Evolutionary conservation across 2,329 filamentous ascomycete species (phyloP), one percentile per base, ranked within the genome.

Genomic region (Capronia epimyces): DNA sequence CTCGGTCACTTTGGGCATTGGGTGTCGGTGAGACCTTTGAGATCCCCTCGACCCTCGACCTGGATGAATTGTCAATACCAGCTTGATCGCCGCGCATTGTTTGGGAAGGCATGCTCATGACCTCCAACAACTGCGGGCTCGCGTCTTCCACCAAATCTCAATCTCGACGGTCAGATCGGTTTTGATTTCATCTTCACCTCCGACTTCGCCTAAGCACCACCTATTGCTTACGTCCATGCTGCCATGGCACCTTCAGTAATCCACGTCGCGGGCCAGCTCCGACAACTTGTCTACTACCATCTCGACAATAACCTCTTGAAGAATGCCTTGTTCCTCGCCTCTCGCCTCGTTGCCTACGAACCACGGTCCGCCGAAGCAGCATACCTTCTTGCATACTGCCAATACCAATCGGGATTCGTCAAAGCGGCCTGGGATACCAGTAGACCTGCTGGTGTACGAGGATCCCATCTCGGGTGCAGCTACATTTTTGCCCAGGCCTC

Each of bases 401-500:
- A 96, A 69, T 79, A 93, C 45, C 86, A 87, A 44, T 79, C 89
- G 40, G 87, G 89, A 25, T 86, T 95, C 65, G 79, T 83, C 64
- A 88, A 88, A 64, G 87, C 89, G 10, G 90, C 93, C 9, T 91
- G 87, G 67, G 90, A 97, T 64, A 79, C 82, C 60, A 86, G 86
- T 67, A 87, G 88, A 64, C 77, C 80, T 41, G 75, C 82, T 46
- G 87, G 82, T 31, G 80, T 80, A 45, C 81, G 84, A 56, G 87
- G 86, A 18, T 74, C 78, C 25, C 87, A 97, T 69, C 66, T 95
- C 21, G 90, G 90, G 24, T 96, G 91, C 69, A 82, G 87, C 15
- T 97, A 91, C 71, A 79, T 96, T 40, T 95, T 90, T 73, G 91
- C 91, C 46, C 89, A 95, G 65, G 82, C 89, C 32, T 97, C 89